Percentiles rank a stretch among this genome's conserved stretches.
phyloP scores from a whole-genome alignment of 2,329 filamentous ascomycete genomes.

The Celoporthe dispersa region DNA sequence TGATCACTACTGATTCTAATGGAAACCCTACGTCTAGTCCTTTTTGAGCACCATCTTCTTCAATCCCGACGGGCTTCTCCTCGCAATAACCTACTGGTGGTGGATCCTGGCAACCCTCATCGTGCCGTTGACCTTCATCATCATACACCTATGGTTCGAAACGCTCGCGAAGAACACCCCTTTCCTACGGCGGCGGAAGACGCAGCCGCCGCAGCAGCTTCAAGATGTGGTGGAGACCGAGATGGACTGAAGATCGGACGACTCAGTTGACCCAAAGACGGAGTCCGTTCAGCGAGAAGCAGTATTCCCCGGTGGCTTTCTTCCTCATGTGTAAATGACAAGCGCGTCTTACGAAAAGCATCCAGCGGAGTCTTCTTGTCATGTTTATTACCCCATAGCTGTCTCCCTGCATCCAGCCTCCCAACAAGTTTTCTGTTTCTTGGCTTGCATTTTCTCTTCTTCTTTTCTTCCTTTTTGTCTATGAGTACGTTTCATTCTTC shows the following conservation, averaged over 20 bases:
- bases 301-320: neutral
- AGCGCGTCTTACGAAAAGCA: neutral
- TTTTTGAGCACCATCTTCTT: conserved; percentile 30
- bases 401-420: neutral
- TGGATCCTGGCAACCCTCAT: conserved; percentile 29
- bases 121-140: conserved; percentile 26
- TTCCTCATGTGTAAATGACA: neutral
- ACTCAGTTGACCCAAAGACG: neutral
- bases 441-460: neutral
- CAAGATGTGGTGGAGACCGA: conserved; percentile 18
- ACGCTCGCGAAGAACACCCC: conserved; percentile 24
- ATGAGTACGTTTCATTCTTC: neutral
- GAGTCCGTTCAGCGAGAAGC: neutral
- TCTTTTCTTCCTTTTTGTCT: neutral
- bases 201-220: conserved; percentile 15
- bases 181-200: conserved; percentile 17
- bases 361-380: neutral
- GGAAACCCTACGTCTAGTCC: conserved; percentile 1
- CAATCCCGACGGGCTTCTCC: conserved; percentile 28
- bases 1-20: neutral
- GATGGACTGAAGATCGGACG: conserved; percentile 2
- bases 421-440: neutral
- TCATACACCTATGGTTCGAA: conserved; percentile 28
- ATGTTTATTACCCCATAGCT: neutral
- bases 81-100: conserved; percentile 29